Base-by-base conservation (phyloP, 495 filamentous ascomycete genomes). In the Podospora pseudocomata region DNA sequence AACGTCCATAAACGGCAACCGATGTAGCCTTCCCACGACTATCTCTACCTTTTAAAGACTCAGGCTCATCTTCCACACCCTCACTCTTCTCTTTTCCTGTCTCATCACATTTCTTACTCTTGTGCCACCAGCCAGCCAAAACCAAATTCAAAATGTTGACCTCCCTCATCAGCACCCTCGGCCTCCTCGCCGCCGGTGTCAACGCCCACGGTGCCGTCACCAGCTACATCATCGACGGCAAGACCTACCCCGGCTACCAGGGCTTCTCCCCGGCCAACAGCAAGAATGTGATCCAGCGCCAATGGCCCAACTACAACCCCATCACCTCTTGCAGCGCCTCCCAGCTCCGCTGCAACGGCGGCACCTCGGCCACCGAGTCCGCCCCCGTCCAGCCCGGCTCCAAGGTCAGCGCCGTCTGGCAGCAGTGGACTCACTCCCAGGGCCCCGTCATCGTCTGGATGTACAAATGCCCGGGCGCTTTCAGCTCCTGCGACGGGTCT, bases 401-500 rank as follows among this genome's bases (percentile, higher is more conserved):
- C 26, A 81, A 76, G 64, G 77, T 88, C 34, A 78, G 80, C 5
- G 85, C 84, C 13, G 73, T 84, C 34, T 87, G 84, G 84, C 55
- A 70, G 19, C 83, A 85, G 70, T 88, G 86, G 86, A 86, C 85
- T 1, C 86, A 88, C 72, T 74, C 77, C 63, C 83, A 86, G 71
- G 86, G 86, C 13, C 85, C 85, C 13, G 81, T 88, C 64, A 76
- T 86, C 71, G 85, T 83, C 9, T 88, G 84, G 80, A 72, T 88
- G 72, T 83, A 83, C 73, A 75, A 79, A 64, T 86, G 86, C 72
- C 71, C 79, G n/a, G 78, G 76, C 58, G 76, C 75, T 26, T 86
- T 86, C 71, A 71, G 65, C 5, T 74, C 78, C 56, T 83, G 81
- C 73, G 79, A 85, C 67, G 80, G 84, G 19, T 79, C 76, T 27